Conservation (phyloP, 2,329 filamentous ascomycete species). For the Cercospora sp. region DNA sequence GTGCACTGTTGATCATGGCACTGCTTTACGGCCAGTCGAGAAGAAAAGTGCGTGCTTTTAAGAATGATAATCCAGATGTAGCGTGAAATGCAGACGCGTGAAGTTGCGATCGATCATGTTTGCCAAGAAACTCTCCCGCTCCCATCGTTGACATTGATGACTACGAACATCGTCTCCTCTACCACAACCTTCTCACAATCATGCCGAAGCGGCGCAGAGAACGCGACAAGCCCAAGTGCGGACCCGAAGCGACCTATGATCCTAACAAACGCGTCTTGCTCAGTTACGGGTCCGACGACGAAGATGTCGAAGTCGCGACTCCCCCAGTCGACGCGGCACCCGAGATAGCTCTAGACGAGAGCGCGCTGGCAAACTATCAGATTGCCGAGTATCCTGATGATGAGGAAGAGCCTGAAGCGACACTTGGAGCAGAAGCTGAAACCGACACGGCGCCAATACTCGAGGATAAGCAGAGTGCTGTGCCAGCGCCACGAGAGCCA, state of each 20-base stretch:
- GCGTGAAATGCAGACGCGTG: no score
- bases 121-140: slow-evolving; percentile 15
- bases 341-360: slow-evolving; percentile 5
- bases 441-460: neutral
- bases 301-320: slow-evolving; percentile 18
- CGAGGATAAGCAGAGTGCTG: neutral
- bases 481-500: neutral
- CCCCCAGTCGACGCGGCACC: neutral
- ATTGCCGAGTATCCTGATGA: slow-evolving; percentile 21
- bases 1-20: no score
- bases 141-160: slow-evolving; percentile 14
- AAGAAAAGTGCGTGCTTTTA: no score
- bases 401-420: slow-evolving; percentile 16
- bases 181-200: slow-evolving; percentile 4
- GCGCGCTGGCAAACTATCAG: slow-evolving; percentile 22
- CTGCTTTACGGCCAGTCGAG: no score
- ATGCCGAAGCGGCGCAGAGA: slow-evolving; percentile 36
- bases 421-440: slow-evolving; percentile 1
- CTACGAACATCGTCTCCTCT: neutral
- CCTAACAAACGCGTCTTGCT: slow-evolving; percentile 38
- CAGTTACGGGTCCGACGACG: slow-evolving; percentile 37
- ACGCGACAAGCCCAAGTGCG: slow-evolving; percentile 36
- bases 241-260: slow-evolving; percentile 33
- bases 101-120: neutral
- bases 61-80: no score